Evolutionary conservation across 192 early-diverging fungal genomes (phyloP), one percentile per base, ranked within the genome.

Genomic region (Chytriomyces confervae): DNA sequence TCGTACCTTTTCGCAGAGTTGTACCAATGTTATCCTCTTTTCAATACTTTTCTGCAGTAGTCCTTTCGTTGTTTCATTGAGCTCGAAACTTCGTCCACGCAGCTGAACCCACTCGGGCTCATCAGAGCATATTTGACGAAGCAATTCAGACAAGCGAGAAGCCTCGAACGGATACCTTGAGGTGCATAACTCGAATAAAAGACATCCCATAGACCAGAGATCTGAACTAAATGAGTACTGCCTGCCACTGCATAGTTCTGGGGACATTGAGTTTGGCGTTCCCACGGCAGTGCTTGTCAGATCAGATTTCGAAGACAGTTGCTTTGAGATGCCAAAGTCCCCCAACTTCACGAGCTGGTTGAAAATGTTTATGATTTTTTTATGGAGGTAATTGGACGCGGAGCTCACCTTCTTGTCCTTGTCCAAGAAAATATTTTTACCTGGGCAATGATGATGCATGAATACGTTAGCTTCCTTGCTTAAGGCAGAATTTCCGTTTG

Each of bases 341-440:
- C 77, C 77, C 24, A 78, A 18, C 45, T 78, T 78, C 24, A 78
- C 3, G 27, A 36, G 13, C 53, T 57, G 20, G 13, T 13, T 20
- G 20, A 57, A n/a, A 20, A 57, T n/a, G 53, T 57, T n/a, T 2
- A 57, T 36, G 47, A 11, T 13, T 24, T 63, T 63, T 63, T 63
- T 3, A 68, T 46, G 45, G 63, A 3, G 29, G 29, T 4, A 65
- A 3, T 23, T 23, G 63, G 18, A 6, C 0, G 1, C 5, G 11
- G 5, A 29, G 62, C 11, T 4, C 1, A 75, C 61, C 62, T 63
- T 61, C 18, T 66, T 44, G 46, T 20, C 13, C 60, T n/a, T 20
- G 75, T 77, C 75, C 9, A 78, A 60, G 68, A 66, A 78, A 43
- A 78, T 71, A 61, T 78, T 78, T 49, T 78, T 78, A 20, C 53